Base-by-base conservation (phyloP, 805 yeast species). In the Lachancea meyersii region DNA sequence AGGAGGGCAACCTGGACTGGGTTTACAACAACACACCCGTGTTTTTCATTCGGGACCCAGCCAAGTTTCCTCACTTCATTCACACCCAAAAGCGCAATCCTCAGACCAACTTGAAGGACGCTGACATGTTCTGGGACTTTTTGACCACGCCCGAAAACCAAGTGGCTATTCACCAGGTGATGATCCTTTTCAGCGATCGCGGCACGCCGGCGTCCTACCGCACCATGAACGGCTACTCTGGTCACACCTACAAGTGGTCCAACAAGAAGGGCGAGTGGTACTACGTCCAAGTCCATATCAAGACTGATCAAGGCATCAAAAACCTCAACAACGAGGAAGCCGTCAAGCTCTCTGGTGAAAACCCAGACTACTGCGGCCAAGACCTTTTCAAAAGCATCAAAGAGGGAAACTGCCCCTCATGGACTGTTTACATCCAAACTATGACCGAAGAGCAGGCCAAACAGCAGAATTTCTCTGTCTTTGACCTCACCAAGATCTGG, bases 401-500 rank as follows among this genome's bases (percentile, higher is more conserved):
- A 55, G 73, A 74, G 47, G 93, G 91, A 43, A 82, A 86, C 47
- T 61, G 54, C 57, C 96, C 96, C 50, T 73, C 86, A 1, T 87
- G 96, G 95, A 85, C 89, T 28, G 78, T 77, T 48, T 86, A 82
- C 66, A 67, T 87, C 41, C 96, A 87, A 71, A 76, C 86, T 35
- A 87, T 87, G 95, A 83, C 95, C 27, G 76, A 77, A 48, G 85
- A 79, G 54, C 80, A 87, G 66, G 87, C 95, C 47, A 75, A 81
- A 64, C 66, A 77, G 47, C 76, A 76, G 38, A 82, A 82, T 60
- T 86, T 83, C 68, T 82, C 91, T 5, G 89, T 88, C 35, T 86
- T 85, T 61, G 96, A 87, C 67, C 73, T 87, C 64, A 87, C 96
- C 50, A 88, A 88, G 71, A 83, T 85, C 43, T 87, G 96, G 96